Percentiles rank a stretch among this genome's conserved stretches.
These are phyloP conservation scores for Neofusicoccum sp. DNA, from an alignment of 2,329 filamentous ascomycete species.

Conservation along the genomic window DNA sequence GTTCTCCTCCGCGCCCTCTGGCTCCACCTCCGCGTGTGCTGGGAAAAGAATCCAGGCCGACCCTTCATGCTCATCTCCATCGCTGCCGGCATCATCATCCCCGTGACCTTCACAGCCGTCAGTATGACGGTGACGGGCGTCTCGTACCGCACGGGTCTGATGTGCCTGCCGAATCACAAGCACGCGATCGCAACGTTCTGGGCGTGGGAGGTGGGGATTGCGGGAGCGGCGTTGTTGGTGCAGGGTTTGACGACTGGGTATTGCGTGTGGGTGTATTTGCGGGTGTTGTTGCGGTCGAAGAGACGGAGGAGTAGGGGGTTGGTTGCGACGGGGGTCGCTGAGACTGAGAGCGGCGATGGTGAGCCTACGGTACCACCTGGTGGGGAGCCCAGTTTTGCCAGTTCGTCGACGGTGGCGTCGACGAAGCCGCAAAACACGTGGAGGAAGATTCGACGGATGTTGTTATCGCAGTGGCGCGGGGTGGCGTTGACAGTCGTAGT, in stretches of 20 bases:
- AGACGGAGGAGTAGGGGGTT: neutral
- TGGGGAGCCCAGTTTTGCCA: neutral
- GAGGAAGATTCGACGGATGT: slow-evolving; percentile 26
- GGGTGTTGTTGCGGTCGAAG: slow-evolving; percentile 22
- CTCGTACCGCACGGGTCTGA: slow-evolving; percentile 39
- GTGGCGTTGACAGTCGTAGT: slow-evolving; percentile 28
- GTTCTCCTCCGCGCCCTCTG: slow-evolving; percentile 37
- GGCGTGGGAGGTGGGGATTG: slow-evolving; percentile 37
- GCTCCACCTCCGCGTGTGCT: slow-evolving; percentile 40
- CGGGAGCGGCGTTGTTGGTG: slow-evolving; percentile 28
- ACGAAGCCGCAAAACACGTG: slow-evolving; percentile 22
- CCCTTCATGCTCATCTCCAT: slow-evolving; percentile 33
- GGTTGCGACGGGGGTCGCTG: neutral
- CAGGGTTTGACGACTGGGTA: slow-evolving; percentile 34
- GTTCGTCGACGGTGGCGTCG: neutral
- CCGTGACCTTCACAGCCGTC: slow-evolving; percentile 31
- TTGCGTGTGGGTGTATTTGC: slow-evolving; percentile 35
- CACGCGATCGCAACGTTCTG: slow-evolving; percentile 37
- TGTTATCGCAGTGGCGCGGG: slow-evolving; percentile 32
- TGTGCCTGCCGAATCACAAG: slow-evolving; percentile 36
- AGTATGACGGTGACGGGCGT: slow-evolving; percentile 34
- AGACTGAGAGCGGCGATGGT: neutral
- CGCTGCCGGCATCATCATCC: slow-evolving; percentile 30
- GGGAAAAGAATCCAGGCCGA: slow-evolving; percentile 32
- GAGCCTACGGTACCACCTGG: neutral